Base-by-base conservation (phyloP, 169 alveolate genomes). In the Plasmodium yoelii region DNA sequence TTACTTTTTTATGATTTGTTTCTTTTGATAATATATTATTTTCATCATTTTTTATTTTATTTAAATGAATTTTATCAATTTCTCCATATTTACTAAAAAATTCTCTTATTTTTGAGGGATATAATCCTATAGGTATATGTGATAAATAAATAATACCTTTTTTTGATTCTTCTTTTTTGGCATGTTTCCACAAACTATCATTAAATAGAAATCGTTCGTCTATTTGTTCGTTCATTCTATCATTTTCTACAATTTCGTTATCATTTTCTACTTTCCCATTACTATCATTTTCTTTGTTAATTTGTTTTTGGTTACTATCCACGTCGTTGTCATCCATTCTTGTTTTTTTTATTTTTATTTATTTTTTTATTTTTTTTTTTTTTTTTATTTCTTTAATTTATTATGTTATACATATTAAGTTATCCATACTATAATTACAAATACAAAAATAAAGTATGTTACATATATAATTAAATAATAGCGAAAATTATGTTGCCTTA, bases 31-130 rank as follows among this genome's bases (percentile, higher is more conserved):
- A 90, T 90, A 56, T 88, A 60, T 91, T 88, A 87, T 61, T 77
- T 82, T 92, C 94, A 22, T 65, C 93, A 63, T 77, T 93, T 87
- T 82, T 91, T 82, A 64, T 80, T 61, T 51, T 91, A 60, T 93
- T 92, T 42, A 95, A 88, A 84, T 95, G 95, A 39, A 95, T 90
- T 61, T 96, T 82, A 61, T 93, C 96, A 9, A 96, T 73, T 7
- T 67, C 60, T 19, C 95, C 96, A 72, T 93, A 90, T 64, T 92
- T 75, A 53, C 90, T 80, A 75, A 96, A 87, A 44, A 94, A 87
- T 92, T 93, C 94, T 71, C 97, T 68, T 10, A 95, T 82, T 28
- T 90, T 65, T 6, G 89, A 51, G 5, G 46, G 63, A 19, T n/a
- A 64, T 39, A 77, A 65, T 6, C 89, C 89, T 15, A 77, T 26